Conservation (phyloP, 2,329 filamentous ascomycete genomes). For the Lachnellula hyalina region DNA sequence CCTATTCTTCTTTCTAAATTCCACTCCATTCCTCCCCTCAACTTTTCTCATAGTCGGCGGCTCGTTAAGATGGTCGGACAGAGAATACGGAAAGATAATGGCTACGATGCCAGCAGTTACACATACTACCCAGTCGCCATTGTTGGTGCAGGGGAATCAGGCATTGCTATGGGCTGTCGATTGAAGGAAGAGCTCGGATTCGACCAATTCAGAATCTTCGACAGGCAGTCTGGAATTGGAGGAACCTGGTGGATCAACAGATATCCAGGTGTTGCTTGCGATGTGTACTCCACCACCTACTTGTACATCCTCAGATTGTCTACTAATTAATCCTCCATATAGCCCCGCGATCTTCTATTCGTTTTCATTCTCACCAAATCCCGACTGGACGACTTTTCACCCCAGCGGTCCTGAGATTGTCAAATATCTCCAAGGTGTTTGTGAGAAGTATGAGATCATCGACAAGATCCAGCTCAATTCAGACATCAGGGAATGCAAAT, state of each 20-base stretch:
- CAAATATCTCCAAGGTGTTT: constrained; percentile 48
- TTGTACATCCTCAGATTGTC: not conserved
- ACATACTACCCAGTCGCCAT: constrained; percentile 41
- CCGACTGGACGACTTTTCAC: constrained; percentile 52
- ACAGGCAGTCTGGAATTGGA: constrained; percentile 50
- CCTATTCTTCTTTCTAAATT: not conserved
- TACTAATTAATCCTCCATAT: constrained; percentile 17
- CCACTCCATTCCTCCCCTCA: not conserved
- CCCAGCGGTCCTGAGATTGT: constrained; percentile 55
- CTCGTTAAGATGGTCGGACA: constrained; percentile 22
- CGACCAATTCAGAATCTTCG: constrained; percentile 54
- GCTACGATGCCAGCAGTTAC: constrained; percentile 35
- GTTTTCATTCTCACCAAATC: constrained; percentile 56
- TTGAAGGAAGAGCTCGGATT: constrained; percentile 48
- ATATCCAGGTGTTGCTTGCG: constrained; percentile 50
- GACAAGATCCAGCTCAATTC: constrained; percentile 56
- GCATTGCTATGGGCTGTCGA: constrained; percentile 53
- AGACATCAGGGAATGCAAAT: constrained; percentile 46
- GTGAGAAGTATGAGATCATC: constrained; percentile 47
- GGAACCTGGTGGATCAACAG: constrained; percentile 52
- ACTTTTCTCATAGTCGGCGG: not conserved
- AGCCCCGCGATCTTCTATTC: constrained; percentile 53
- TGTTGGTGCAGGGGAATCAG: constrained; percentile 53
- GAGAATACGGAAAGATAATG: constrained; percentile 36
- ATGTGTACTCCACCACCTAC: constrained; percentile 35